A percentile compares a stretch with the other conserved stretches of the same genome.
Conservation (phyloP, 371 early-diverging fungal genomes). For the Zancudomyces culisetae region DNA sequence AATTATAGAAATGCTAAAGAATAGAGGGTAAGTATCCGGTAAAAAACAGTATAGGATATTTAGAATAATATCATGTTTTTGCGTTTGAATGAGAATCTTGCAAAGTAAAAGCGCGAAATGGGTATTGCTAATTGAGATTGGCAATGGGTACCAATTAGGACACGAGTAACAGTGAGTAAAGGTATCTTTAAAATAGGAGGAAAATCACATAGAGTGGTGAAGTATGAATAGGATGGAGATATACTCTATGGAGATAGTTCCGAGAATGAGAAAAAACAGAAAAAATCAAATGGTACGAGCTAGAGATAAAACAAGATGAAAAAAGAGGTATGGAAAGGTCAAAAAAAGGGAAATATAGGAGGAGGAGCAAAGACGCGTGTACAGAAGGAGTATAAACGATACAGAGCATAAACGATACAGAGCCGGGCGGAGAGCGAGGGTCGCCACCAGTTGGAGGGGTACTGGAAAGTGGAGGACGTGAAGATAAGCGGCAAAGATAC, state of each 20-base stretch:
- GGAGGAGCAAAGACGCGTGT: conserved; percentile 5
- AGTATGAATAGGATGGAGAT: not conserved
- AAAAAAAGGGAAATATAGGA: conserved; percentile 17
- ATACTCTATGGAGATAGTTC: not conserved
- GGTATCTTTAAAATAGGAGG: no score
- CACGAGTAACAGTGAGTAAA: no score
- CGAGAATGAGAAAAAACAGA: not conserved
- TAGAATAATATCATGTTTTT: no score
- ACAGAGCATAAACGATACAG: conserved; percentile 5
- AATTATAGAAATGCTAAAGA: no score
- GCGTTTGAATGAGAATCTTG: no score
- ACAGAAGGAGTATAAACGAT: not conserved
- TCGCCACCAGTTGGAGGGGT: conserved; percentile 19
- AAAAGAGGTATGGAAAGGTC: not conserved
- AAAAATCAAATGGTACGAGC: not conserved
- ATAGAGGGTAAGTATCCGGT: no score
- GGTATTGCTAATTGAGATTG: no score
- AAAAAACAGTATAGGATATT: no score
- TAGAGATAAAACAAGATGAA: not conserved
- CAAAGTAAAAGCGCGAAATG: no score
- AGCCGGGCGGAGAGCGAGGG: conserved; percentile 5
- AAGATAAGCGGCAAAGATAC: conserved; percentile 55
- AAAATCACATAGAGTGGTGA: no score
- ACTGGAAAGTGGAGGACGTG: conserved; percentile 35
- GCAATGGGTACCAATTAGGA: no score